phyloP scores from a whole-genome alignment of 345 rosid species.

The Lenwebbia sp. region DNA sequence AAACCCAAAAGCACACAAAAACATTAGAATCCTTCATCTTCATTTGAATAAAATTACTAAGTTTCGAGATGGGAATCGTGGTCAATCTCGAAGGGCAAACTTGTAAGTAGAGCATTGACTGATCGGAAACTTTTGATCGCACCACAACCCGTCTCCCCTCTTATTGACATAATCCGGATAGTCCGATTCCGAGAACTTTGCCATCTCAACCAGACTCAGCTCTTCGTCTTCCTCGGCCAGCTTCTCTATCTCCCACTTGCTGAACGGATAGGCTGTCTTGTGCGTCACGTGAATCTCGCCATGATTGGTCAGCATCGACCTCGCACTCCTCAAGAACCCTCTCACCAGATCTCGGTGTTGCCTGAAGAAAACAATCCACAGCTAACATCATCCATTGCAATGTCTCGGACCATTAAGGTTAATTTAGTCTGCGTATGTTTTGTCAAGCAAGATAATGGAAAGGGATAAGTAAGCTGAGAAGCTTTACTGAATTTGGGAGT shows the following conservation, averaged over 20 bases:
- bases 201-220: neutral
- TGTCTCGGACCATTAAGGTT: neutral
- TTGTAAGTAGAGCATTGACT: conserved; percentile 24
- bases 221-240: conserved; percentile 15
- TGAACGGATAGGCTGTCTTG: conserved; percentile 33
- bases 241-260: conserved; percentile 22
- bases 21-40: neutral
- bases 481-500: conserved; percentile 1
- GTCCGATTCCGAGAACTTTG: neutral
- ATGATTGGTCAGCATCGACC: conserved; percentile 13
- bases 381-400: neutral
- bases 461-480: neutral
- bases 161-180: conserved; percentile 40
- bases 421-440: neutral
- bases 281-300: conserved; percentile 52
- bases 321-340: conserved; percentile 39
- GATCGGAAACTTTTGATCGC: conserved; percentile 20
- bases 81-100: conserved; percentile 4
- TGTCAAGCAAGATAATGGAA: neutral
- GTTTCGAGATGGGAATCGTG: neutral
- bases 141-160: conserved; percentile 24
- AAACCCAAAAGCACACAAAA: neutral
- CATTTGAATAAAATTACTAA: neutral
- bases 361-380: conserved; percentile 2
- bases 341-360: conserved; percentile 21